These are phyloP conservation scores for Microcyclosporella mali DNA, from an alignment of 2,329 filamentous ascomycete genomes.

Conservation along the genomic window DNA sequence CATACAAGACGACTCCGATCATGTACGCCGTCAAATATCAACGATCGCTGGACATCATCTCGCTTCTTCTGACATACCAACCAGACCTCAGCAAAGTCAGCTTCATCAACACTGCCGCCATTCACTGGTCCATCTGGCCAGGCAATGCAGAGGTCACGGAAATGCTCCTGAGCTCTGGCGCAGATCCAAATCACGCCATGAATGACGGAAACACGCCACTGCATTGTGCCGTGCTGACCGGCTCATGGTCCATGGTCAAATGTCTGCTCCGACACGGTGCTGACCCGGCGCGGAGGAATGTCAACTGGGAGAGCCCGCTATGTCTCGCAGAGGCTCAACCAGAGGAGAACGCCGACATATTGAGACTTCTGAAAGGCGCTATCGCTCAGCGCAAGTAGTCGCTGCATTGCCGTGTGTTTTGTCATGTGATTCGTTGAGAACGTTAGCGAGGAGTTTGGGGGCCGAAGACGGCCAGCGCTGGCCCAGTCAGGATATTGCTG, in stretches of 20 bases:
- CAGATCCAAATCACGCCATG: constrained; percentile 23
- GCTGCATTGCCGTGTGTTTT: not conserved
- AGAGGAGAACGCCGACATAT: constrained; percentile 11
- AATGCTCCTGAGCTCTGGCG: constrained; percentile 24
- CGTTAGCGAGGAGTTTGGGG: constrained; percentile 4
- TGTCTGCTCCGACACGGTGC: constrained; percentile 24
- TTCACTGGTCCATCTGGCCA: constrained; percentile 28
- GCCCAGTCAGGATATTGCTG: too few relatives aligned
- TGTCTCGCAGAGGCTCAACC: constrained; percentile 20
- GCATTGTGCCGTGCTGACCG: constrained; percentile 26
- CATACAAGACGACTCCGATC: constrained; percentile 28
- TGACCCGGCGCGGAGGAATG: constrained; percentile 21
- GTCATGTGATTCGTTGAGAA: not conserved
- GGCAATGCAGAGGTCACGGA: constrained; percentile 21
- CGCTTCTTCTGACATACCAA: constrained; percentile 22
- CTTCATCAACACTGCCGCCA: constrained; percentile 28
- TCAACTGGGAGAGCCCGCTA: constrained; percentile 23
- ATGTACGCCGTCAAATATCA: constrained; percentile 33
- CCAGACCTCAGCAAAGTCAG: constrained; percentile 23
- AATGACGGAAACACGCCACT: constrained; percentile 27
- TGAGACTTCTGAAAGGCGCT: constrained; percentile 11
- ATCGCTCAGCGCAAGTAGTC: not conserved
- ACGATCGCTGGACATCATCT: constrained; percentile 20
- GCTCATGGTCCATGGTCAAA: constrained; percentile 20
- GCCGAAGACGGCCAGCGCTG: too few relatives aligned